Evolutionary conservation across 2,329 filamentous ascomycete genomes (phyloP), one percentile per base, ranked within the genome.

Genomic region (Gyromitra esculenta): DNA sequence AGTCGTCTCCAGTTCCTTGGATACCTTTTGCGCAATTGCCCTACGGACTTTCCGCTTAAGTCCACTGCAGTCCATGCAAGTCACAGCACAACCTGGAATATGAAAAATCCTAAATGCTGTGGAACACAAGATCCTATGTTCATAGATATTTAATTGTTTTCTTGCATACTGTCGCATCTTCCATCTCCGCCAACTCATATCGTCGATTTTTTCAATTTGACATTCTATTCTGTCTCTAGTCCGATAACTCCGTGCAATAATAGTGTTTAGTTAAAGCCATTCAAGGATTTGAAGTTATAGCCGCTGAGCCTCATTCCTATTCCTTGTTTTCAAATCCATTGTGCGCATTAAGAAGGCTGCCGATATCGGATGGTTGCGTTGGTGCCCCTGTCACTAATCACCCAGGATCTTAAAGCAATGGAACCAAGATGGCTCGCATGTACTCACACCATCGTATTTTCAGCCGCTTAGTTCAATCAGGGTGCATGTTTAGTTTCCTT

Each of bases 241-340:
- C 25, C 1, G 25, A 31, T 31, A 31, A 31, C 25, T 4, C 25
- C 25, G 4, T 31, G 25, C 25, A 31, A 31, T 31, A 31, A 31
- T 31, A 31, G 25, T 31, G 25, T 4, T 31, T 31, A 31, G 25
- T 31, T 31, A 31, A 31, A 31, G 25, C 25, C 25, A 13, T 21
- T 11, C 6, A 25, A 6, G 52, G 35, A 43, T 18, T 56, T 31
- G 25, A 39, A 50, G 37, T 15, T n/a, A 62, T 62, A 62, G 67
- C 67, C 67, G 56, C 67, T 62, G 56, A 43, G 31, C 39, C 67
- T 62, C 37, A 70, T 45, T 25, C 9, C 48, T 57, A 68, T 25
- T 18, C 21, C 37, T 62, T 50, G 18, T 41, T 7, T 18, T 62
- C 25, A 21, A 8, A 39, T 21, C 15, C 7, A 52, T 25, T 68